These are phyloP conservation scores for Plasmodium vivax DNA, from an alignment of 169 alveolate species.

Conservation along the genomic window DNA sequence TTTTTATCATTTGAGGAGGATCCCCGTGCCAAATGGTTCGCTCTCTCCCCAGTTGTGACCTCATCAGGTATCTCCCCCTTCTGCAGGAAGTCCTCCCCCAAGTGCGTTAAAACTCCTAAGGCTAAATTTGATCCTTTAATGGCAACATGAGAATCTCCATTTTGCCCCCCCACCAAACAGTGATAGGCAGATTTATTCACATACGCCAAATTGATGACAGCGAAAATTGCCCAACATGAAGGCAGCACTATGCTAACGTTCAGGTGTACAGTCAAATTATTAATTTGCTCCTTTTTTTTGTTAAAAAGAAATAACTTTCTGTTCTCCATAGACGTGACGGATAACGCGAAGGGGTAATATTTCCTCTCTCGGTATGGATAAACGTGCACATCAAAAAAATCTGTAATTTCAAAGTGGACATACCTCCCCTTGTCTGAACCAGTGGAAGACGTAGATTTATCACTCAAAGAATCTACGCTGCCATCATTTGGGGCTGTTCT, in stretches of 20 bases:
- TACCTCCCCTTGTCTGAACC: conserved; percentile 16
- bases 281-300: conserved; percentile 15
- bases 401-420: conserved; percentile 53
- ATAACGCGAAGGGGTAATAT: conserved; percentile 16
- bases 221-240: conserved; percentile 41
- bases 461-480: not conserved
- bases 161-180: conserved; percentile 60
- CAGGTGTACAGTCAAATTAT: conserved; percentile 47
- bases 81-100: not conserved
- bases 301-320: conserved; percentile 46
- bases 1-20: not conserved
- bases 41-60: not conserved
- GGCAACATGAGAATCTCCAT: conserved; percentile 51
- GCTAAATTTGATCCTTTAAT: conserved; percentile 21
- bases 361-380: conserved; percentile 33
- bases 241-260: conserved; percentile 16
- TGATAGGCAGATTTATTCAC: conserved; percentile 23
- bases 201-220: conserved; percentile 27
- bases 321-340: conserved; percentile 52
- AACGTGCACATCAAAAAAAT: conserved; percentile 32
- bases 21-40: not conserved
- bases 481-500: not conserved
- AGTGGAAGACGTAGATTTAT: not conserved
- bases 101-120: conserved; percentile 41
- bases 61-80: not conserved